phyloP scores from a whole-genome alignment of 768 basidiomycete genomes.

The Termitomyces sp. region DNA sequence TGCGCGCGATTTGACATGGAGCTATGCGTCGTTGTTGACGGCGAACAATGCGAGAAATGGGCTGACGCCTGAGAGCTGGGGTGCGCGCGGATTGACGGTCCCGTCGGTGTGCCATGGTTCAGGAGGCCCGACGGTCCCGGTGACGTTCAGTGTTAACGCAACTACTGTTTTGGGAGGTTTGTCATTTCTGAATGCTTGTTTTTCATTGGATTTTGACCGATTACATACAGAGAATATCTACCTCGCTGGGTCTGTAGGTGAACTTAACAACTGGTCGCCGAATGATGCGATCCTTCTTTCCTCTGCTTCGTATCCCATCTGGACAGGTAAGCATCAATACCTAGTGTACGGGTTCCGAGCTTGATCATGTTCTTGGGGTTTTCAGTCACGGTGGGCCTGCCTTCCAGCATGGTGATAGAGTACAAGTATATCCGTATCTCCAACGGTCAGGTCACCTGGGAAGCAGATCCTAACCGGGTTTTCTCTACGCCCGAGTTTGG shows the following conservation, averaged over 20 bases:
- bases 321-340: constrained; percentile 50
- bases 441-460: constrained; percentile 62
- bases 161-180: constrained; percentile 58
- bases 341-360: background rate
- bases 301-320: constrained; percentile 56
- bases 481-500: constrained; percentile 48
- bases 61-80: constrained; percentile 53
- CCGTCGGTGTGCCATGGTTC: constrained; percentile 39
- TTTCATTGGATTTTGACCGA: background rate
- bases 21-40: constrained; percentile 68
- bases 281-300: constrained; percentile 52
- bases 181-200: constrained; percentile 6
- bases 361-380: background rate
- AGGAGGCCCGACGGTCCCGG: constrained; percentile 34
- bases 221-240: constrained; percentile 60
- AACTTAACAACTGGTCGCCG: constrained; percentile 60
- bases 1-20: constrained; percentile 73
- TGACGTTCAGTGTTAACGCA: constrained; percentile 64
- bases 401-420: constrained; percentile 48
- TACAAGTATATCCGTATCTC: constrained; percentile 71
- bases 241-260: constrained; percentile 55
- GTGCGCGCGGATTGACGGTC: constrained; percentile 52
- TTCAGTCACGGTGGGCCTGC: constrained; percentile 59
- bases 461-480: constrained; percentile 58
- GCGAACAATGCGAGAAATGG: constrained; percentile 51